Base-by-base conservation (phyloP, 345 rosid species). In the Pugionium dolabratum region DNA sequence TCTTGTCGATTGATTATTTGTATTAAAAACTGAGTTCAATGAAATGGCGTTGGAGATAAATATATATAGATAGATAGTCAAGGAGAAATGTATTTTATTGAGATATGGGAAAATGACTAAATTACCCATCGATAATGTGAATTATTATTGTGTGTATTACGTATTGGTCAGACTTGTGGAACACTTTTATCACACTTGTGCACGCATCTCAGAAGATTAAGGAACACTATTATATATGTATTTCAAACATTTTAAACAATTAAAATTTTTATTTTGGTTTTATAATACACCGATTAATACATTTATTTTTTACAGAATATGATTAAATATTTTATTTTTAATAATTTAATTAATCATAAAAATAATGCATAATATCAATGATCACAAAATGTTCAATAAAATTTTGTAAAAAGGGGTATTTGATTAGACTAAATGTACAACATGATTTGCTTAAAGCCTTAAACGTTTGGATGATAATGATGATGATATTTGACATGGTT, bases 91-190 rank as follows among this genome's bases (percentile, higher is more conserved):
- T 36, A 54, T 2, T 35, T 1, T 48, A 31, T 29, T 4, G 70
- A 48, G 32, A 57, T 4, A 6, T 6, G 36, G 18, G 18, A 18
- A 50, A 59, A 66, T 43, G 44, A 73, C 66, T 33, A 27, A 45
- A 52, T 4, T 52, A 66, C 62, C 76, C 55, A 37, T 36, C 9
- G 62, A 41, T 25, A 44, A 2, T 37, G 37, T 30, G 29, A 36
- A 50, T 47, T 9, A 29, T 42, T 37, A 55, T 18, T 47, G 6
- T 52, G 45, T 51, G 31, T 51, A 34, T 41, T 18, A 66, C 29
- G 51, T 56, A 45, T 72, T 52, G 67, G 72, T 46, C 7, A 59
- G 57, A 53, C 76, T 73, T 73, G 72, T 52, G 62, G 71, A 66
- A 59, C 62, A 40, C 72, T 66, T 58, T n/a, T 35, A 51, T 37